A percentile compares a stretch with the other conserved stretches of the same genome.
Evolutionary conservation across 73 alveolate genomes (phyloP).

Genomic region (Diophrys sp.): DNA sequence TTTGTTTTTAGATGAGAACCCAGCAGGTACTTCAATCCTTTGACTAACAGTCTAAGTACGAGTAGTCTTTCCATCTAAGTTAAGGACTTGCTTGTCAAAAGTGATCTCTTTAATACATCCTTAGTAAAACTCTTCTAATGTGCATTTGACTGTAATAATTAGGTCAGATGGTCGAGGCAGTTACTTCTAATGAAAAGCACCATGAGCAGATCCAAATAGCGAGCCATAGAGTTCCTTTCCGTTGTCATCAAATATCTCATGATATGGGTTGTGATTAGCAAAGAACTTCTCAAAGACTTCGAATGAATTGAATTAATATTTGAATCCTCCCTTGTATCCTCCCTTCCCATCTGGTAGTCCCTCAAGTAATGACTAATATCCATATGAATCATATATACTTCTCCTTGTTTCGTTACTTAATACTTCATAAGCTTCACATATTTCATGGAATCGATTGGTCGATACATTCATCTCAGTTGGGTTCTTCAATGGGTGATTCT

Average conservation of each 20-base stretch:
- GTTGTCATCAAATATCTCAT: slow-evolving; percentile 42
- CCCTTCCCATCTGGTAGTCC: slow-evolving; percentile 62
- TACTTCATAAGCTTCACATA: slow-evolving; percentile 75
- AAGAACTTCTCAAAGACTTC: slow-evolving; percentile 55
- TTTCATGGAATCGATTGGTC: slow-evolving; percentile 53
- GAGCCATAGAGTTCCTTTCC: slow-evolving; percentile 42
- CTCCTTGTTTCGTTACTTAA: slow-evolving; percentile 41
- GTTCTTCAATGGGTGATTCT: slow-evolving; percentile 57
- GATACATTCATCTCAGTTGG: slow-evolving; percentile 37
- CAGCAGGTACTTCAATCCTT: slow-evolving; percentile 59
- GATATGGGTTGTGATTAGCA: slow-evolving; percentile 53
- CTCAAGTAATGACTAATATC: slow-evolving; percentile 47
- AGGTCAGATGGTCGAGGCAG: slow-evolving; percentile 16
- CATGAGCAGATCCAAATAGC: slow-evolving; percentile 12
- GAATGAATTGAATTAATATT: slow-evolving; percentile 53
- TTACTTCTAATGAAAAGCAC: slow-evolving; percentile 2
- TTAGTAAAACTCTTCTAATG: slow-evolving; percentile 76
- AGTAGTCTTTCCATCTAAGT: slow-evolving; percentile 54
- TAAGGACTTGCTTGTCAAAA: slow-evolving; percentile 20
- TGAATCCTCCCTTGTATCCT: slow-evolving; percentile 58
- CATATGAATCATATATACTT: slow-evolving; percentile 63
- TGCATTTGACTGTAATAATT: slow-evolving; percentile 40
- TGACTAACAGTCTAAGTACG: slow-evolving; percentile 9
- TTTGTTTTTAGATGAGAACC: slow-evolving; percentile 28
- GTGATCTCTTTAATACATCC: slow-evolving; percentile 56